A percentile compares a stretch with the other conserved stretches of the same genome.
phyloP scores from a whole-genome alignment of 495 filamentous ascomycete species.

The Penicillium manginii region DNA sequence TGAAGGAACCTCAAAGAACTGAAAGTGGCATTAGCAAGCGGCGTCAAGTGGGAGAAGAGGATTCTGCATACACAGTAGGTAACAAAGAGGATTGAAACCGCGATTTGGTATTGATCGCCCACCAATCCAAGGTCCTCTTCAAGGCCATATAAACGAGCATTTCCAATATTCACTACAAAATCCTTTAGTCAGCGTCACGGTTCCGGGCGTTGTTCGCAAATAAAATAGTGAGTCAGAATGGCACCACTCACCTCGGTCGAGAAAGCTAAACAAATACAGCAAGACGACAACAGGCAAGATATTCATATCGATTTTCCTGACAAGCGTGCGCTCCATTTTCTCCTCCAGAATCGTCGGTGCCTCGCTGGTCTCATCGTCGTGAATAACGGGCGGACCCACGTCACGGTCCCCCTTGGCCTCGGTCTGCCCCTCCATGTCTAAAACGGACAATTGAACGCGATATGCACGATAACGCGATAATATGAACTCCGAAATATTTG shows the following conservation, averaged over 20 bases:
- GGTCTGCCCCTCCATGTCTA: conserved; percentile 11
- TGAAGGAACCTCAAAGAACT: conserved; percentile 51
- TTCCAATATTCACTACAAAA: conserved; percentile 75
- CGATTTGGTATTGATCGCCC: conserved; percentile 68
- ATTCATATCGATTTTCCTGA: conserved; percentile 60
- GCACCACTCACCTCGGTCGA: conserved; percentile 57
- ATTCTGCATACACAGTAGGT: conserved; percentile 59
- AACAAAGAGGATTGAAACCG: conserved; percentile 74
- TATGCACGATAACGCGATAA: background rate
- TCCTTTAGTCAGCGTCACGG: conserved; percentile 4
- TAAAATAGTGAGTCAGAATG: conserved; percentile 24
- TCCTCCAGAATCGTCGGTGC: conserved; percentile 8
- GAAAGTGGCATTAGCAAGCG: conserved; percentile 1
- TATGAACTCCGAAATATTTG: background rate
- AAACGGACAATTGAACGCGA: background rate
- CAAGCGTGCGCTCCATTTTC: conserved; percentile 47
- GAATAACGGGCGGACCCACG: conserved; percentile 11
- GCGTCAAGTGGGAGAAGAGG: background rate
- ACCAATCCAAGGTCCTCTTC: conserved; percentile 67
- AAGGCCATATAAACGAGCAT: conserved; percentile 69
- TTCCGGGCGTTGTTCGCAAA: background rate
- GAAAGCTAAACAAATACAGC: conserved; percentile 66
- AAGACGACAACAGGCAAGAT: conserved; percentile 65
- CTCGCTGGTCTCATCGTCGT: background rate
- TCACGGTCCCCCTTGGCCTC: conserved; percentile 6